These are phyloP conservation scores for Tricholoma furcatifolium DNA, from an alignment of 768 basidiomycete species.

Conservation along the genomic window DNA sequence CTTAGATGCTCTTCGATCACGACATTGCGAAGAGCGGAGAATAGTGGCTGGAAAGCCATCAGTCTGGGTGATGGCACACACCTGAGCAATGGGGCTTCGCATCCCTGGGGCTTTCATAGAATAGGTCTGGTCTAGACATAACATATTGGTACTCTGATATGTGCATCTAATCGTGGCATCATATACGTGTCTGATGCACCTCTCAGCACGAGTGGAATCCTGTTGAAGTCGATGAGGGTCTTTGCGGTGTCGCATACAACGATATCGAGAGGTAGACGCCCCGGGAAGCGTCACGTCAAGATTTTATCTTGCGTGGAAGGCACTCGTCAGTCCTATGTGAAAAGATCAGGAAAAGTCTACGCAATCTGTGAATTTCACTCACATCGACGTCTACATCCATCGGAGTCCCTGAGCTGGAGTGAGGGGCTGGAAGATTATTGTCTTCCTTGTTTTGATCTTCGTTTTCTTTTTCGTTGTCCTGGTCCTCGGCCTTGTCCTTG, in stretches of 20 bases:
- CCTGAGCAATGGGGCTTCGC: background rate
- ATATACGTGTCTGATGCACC: no score
- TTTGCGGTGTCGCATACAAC: no score
- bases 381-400: constrained; percentile 17
- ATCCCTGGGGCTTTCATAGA: background rate
- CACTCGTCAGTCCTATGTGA: background rate
- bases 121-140: background rate
- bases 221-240: no score
- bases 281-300: no score
- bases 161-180: no score
- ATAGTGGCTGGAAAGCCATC: background rate
- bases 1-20: constrained; percentile 1
- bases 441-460: no score
- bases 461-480: no score
- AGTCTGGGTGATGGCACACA: background rate
- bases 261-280: no score
- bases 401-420: constrained; percentile 13
- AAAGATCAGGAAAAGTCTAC: background rate
- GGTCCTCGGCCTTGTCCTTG: no score
- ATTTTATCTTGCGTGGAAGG: background rate
- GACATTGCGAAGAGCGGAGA: background rate
- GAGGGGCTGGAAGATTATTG: constrained; percentile 9
- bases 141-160: background rate
- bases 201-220: no score
- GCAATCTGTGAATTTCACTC: background rate